Evolutionary conservation across 768 basidiomycete genomes (phyloP).

Genomic region (Trametes gibbosa): DNA sequence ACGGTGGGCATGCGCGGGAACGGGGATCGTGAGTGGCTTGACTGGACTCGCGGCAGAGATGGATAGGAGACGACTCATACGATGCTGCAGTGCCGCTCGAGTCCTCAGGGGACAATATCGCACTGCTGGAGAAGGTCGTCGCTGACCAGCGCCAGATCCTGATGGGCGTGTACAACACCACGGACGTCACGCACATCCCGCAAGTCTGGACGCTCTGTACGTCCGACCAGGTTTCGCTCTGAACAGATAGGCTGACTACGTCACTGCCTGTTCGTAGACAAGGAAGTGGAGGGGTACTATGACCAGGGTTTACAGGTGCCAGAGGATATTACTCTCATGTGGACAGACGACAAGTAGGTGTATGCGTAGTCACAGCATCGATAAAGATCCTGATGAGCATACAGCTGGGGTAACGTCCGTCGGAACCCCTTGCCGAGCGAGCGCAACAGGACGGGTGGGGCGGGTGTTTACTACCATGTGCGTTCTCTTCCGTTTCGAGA

Average conservation of each 20-base stretch:
- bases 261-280: slow-evolving; percentile 29
- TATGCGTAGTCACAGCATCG: neutral
- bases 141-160: slow-evolving; percentile 62
- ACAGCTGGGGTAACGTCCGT: slow-evolving; percentile 68
- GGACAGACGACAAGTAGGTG: slow-evolving; percentile 69
- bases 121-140: slow-evolving; percentile 53
- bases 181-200: slow-evolving; percentile 50
- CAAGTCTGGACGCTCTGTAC: slow-evolving; percentile 64
- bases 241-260: neutral
- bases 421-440: slow-evolving; percentile 54
- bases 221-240: slow-evolving; percentile 12
- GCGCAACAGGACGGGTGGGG: slow-evolving; percentile 61
- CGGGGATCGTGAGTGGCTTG: neutral
- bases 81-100: slow-evolving; percentile 44
- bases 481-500: neutral
- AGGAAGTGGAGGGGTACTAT: slow-evolving; percentile 68
- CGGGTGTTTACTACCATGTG: slow-evolving; percentile 58
- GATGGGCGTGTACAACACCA: slow-evolving; percentile 45
- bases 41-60: neutral
- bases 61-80: neutral
- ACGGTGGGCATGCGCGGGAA: slow-evolving; percentile 70
- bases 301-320: slow-evolving; percentile 59
- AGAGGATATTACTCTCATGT: slow-evolving; percentile 63
- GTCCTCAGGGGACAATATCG: slow-evolving; percentile 47
- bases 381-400: neutral